Conservation (phyloP, 2,329 filamentous ascomycete genomes). For the Talaromyces islandicus region DNA sequence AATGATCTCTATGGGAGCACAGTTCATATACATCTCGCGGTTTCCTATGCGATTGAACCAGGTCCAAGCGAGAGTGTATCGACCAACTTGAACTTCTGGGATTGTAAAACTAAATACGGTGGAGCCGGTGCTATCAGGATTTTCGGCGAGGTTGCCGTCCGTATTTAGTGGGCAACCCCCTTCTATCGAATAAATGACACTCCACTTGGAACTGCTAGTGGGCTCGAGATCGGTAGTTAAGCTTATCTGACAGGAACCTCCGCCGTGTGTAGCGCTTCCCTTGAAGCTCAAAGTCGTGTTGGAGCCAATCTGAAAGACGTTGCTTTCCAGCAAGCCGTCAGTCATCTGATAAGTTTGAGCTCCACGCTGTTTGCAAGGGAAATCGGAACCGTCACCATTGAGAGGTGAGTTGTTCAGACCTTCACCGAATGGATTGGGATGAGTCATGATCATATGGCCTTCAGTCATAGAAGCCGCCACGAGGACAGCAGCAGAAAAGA, state of each 20-base stretch:
- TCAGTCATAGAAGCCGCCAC: constrained; percentile 52
- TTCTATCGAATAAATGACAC: constrained; percentile 81
- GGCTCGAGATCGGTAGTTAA: constrained; percentile 72
- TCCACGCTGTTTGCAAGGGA: constrained; percentile 70
- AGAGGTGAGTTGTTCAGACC: constrained; percentile 62
- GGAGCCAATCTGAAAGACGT: constrained; percentile 60
- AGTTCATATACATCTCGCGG: constrained; percentile 98
- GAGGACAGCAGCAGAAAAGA: constrained; percentile 40
- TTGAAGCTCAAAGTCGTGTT: constrained; percentile 57
- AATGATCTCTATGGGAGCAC: constrained; percentile 63
- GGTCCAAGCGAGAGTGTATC: constrained; percentile 81
- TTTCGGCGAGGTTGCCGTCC: constrained; percentile 52
- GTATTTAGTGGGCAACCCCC: constrained; percentile 68
- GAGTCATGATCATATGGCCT: constrained; percentile 71
- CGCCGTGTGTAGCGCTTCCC: constrained; percentile 75
- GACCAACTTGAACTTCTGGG: constrained; percentile 65
- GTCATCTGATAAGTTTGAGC: constrained; percentile 18
- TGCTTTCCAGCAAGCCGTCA: constrained; percentile 30
- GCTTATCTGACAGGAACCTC: constrained; percentile 85
- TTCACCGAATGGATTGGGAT: constrained; percentile 58
- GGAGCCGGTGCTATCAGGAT: constrained; percentile 40
- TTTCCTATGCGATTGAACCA: constrained; percentile 94
- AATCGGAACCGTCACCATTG: constrained; percentile 55
- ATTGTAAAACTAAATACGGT: constrained; percentile 64
- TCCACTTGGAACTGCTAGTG: constrained; percentile 64